These are phyloP conservation scores for Acmispon strigosus DNA, from an alignment of 306 rosid genomes.

Conservation along the genomic window DNA sequence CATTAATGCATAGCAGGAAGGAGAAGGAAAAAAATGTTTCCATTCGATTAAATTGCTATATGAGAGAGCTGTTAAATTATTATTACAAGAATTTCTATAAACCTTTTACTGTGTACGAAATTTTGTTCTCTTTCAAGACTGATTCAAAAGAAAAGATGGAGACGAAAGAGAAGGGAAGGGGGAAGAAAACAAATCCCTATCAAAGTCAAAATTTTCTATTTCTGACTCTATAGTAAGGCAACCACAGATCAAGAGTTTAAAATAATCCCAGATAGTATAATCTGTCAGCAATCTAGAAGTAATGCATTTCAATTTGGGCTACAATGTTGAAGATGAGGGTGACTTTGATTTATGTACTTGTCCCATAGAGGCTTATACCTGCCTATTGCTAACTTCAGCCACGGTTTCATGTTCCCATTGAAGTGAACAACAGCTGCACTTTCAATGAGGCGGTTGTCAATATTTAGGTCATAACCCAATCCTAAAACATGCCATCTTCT, in stretches of 20 bases:
- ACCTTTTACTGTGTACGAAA: constrained; percentile 59
- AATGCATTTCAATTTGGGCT: constrained; percentile 60
- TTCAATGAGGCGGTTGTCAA: constrained; percentile 88
- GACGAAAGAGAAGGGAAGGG: background rate
- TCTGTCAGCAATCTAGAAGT: constrained; percentile 46
- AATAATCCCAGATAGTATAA: constrained; percentile 34
- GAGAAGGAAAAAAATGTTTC: constrained; percentile 1
- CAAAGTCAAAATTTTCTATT: constrained; percentile 70
- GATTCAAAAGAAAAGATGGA: constrained; percentile 25
- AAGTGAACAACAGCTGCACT: constrained; percentile 90
- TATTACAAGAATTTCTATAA: constrained; percentile 56
- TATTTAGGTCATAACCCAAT: constrained; percentile 80
- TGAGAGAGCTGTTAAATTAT: constrained; percentile 48
- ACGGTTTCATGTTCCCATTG: constrained; percentile 96
- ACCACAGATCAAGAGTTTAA: constrained; percentile 36
- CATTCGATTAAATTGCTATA: constrained; percentile 36
- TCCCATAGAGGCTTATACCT: constrained; percentile 90
- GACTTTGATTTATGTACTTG: constrained; percentile 78
- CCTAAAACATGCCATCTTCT: constrained; percentile 99
- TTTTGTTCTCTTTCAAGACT: constrained; percentile 45
- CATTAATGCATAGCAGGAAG: background rate
- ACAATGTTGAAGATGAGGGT: constrained; percentile 75
- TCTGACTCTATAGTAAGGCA: constrained; percentile 50
- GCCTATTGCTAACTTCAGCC: constrained; percentile 85
- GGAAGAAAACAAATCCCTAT: constrained; percentile 34